Base-by-base conservation (phyloP, 768 basidiomycete genomes). In the Leucocoprinus sp. region DNA sequence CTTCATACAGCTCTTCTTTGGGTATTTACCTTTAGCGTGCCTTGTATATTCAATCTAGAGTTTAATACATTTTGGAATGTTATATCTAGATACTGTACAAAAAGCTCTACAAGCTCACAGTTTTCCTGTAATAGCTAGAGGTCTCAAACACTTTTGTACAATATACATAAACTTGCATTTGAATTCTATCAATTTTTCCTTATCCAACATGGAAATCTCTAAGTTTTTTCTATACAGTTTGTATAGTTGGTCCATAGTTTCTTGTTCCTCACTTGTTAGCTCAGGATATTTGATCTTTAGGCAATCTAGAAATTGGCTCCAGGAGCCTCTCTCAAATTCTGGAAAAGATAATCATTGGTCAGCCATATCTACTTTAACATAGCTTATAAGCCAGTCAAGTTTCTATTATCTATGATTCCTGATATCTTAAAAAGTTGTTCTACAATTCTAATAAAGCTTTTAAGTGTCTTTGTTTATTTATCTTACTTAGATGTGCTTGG, bases 21-120 rank as follows among this genome's bases (percentile, higher is more conserved):
- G 8, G 26, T 18, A 17, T 15, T n/a, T 12, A 31, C 31, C 26
- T 31, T n/a, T 12, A 31, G 14, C 1, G 24, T 42, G 5, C 18
- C 17, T 27, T 12, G 12, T 28, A 11, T n/a, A 7, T 33, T 35
- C 17, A 24, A 11, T 17, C 21, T 35, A 8, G 31, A 4, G 15
- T 23, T 14, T 11, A 35, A 12, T 14, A 24, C 19, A 4, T 17
- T 6, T 22, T 23, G 15, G 24, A 48, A 48, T 0, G 2, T 17
- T 5, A 5, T 17, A 23, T 21, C 15, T 4, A 48, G 46, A 0
- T 19, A 15, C 21, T 3, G 15, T 1, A 27, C 9, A 17, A 40
- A 48, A 12, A 26, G 18, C 11, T 48, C 46, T 3, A 41, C 38
- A n/a, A 48, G 19, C 18, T 48, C 46, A 1, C 31, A 17, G n/a